phyloP scores from a whole-genome alignment of 768 basidiomycete genomes.

The Phaeotremella skinneri region DNA sequence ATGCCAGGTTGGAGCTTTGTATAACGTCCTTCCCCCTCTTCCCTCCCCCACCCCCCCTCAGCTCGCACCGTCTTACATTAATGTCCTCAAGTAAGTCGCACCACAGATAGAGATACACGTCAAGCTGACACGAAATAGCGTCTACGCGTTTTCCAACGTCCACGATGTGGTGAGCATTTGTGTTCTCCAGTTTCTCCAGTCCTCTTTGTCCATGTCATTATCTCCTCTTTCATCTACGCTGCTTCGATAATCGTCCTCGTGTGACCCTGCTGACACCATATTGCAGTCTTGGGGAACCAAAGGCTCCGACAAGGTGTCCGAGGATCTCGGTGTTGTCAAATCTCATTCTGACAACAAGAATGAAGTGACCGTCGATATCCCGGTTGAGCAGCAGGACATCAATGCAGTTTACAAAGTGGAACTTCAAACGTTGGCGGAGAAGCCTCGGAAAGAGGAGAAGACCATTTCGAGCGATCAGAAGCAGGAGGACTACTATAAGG shows the following conservation, averaged over 20 bases:
- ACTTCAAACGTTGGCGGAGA: conserved; percentile 71
- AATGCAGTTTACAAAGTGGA: conserved; percentile 75
- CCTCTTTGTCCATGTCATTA: neutral
- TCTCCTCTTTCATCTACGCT: neutral
- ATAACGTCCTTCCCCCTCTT: too few species aligned
- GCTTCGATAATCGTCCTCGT: neutral
- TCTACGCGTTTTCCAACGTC: conserved; percentile 58
- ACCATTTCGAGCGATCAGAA: conserved; percentile 50
- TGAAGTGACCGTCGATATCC: conserved; percentile 81
- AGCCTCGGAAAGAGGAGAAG: conserved; percentile 69
- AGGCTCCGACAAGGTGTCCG: conserved; percentile 80
- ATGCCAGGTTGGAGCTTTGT: conserved; percentile 55
- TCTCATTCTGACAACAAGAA: conserved; percentile 62
- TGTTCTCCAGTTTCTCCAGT: neutral
- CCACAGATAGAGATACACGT: conserved; percentile 49
- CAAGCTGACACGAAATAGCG: conserved; percentile 52
- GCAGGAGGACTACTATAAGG: conserved; percentile 52
- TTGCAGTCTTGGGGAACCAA: conserved; percentile 89
- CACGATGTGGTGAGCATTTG: conserved; percentile 49
- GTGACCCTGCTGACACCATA: conserved; percentile 12
- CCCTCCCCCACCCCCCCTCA: too few species aligned
- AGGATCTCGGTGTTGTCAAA: conserved; percentile 80
- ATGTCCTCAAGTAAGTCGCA: conserved; percentile 88
- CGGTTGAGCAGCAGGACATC: conserved; percentile 77
- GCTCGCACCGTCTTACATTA: conserved; percentile 90